Evolutionary conservation across 768 basidiomycete species (phyloP).

Genomic region (Amanita pallidorosea): DNA sequence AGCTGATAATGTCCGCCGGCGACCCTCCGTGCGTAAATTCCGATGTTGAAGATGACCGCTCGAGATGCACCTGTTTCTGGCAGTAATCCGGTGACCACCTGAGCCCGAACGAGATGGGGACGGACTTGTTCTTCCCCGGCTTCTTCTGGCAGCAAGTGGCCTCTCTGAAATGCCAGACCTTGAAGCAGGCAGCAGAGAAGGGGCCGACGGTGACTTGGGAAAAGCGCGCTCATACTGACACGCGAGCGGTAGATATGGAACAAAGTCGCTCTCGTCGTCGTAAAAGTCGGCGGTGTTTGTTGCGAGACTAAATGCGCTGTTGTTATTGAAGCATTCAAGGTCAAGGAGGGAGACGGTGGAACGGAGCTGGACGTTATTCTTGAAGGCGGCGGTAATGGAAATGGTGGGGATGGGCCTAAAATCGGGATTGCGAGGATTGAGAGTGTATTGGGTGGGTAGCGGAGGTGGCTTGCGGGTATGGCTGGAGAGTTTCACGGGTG

Average conservation of each 20-base stretch:
- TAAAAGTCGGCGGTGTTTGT: conserved; percentile 7
- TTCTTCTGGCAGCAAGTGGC: background rate
- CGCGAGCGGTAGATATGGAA: conserved; percentile 14
- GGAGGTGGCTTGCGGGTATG: background rate
- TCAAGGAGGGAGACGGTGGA: conserved; percentile 5
- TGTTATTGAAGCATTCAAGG: conserved; percentile 4
- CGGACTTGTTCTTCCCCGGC: background rate
- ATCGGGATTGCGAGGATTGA: background rate
- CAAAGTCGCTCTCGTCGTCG: conserved; percentile 9
- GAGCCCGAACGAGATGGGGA: background rate
- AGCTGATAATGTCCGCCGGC: conserved; percentile 1
- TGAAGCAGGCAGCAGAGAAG: background rate
- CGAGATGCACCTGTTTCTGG: conserved; percentile 1
- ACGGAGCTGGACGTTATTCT: conserved; percentile 4
- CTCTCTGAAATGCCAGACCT: background rate
- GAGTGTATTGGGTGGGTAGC: background rate
- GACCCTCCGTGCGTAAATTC: background rate
- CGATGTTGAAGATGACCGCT: background rate
- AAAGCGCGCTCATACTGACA: conserved; percentile 14
- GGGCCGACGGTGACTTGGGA: background rate
- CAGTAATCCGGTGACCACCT: no score
- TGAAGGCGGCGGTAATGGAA: conserved; percentile 1
- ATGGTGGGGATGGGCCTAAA: conserved; percentile 3
- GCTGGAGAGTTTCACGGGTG: background rate
- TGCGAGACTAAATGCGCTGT: conserved; percentile 5